Conservation (phyloP, 345 rosid species). For the Populus nigra region DNA sequence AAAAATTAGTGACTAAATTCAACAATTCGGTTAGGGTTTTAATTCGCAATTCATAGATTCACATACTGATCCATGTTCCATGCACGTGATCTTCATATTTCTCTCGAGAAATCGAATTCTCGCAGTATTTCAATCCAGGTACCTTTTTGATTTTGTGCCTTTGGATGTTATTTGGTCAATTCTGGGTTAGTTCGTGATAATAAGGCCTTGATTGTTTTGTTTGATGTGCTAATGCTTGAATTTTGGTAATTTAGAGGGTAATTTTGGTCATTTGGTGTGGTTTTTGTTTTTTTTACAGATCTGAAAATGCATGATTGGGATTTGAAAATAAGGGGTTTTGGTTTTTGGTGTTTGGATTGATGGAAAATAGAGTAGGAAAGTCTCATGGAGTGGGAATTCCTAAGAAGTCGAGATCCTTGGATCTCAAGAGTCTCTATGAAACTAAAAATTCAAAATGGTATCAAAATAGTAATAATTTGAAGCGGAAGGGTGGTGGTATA, state of each 20-base stretch:
- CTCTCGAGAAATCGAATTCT: constrained; percentile 5
- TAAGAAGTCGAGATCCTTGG: constrained; percentile 82
- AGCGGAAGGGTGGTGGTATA: constrained; percentile 49
- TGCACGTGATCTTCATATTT: constrained; percentile 14
- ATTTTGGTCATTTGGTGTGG: constrained; percentile 17
- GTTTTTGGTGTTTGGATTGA: constrained; percentile 46
- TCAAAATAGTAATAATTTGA: constrained; percentile 40
- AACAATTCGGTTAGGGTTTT: constrained; percentile 26
- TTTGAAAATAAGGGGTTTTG: constrained; percentile 36
- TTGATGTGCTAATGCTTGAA: constrained; percentile 9
- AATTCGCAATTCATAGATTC: constrained; percentile 15
- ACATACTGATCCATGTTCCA: not conserved
- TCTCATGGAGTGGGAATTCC: constrained; percentile 73
- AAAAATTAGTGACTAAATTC: constrained; percentile 32
- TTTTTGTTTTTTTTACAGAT: constrained; percentile 49
- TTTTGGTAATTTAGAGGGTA: constrained; percentile 8
- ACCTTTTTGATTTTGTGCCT: not conserved
- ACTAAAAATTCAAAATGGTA: constrained; percentile 43
- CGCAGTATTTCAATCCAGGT: constrained; percentile 16
- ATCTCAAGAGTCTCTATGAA: constrained; percentile 79
- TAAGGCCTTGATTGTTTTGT: constrained; percentile 8
- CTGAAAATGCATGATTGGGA: constrained; percentile 48
- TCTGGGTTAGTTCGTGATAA: not conserved
- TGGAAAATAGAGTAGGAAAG: constrained; percentile 73
- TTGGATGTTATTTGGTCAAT: constrained; percentile 2